Percentiles rank a stretch among this genome's conserved stretches.
These are phyloP conservation scores for Trichoderma sp. DNA, from an alignment of 2,329 filamentous ascomycete species.

Conservation along the genomic window DNA sequence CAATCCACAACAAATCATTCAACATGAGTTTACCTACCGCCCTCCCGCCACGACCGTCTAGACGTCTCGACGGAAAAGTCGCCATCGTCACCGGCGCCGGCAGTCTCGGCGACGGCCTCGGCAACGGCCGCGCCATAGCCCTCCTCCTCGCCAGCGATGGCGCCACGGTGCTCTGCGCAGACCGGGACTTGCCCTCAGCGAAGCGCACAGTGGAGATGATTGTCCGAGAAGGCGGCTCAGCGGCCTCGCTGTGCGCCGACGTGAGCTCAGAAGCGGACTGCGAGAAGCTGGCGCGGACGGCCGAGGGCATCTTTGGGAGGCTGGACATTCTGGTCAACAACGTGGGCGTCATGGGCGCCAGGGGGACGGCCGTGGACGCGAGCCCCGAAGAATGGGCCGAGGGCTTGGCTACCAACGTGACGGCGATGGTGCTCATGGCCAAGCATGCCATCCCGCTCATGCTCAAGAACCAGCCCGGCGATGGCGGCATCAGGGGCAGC, in stretches of 20 bases:
- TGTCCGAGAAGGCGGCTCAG: slow-evolving; percentile 44
- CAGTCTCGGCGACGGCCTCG: slow-evolving; percentile 58
- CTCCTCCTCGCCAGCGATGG: slow-evolving; percentile 63
- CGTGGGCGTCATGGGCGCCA: slow-evolving; percentile 62
- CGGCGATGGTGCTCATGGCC: slow-evolving; percentile 66
- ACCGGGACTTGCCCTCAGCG: slow-evolving; percentile 54
- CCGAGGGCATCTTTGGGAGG: slow-evolving; percentile 54
- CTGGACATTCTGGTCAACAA: slow-evolving; percentile 67
- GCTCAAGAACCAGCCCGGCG: slow-evolving; percentile 49
- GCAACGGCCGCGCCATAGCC: slow-evolving; percentile 61
- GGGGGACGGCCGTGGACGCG: slow-evolving; percentile 62
- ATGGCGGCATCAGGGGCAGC: slow-evolving; percentile 48
- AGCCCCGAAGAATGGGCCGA: slow-evolving; percentile 61
- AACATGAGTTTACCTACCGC: not conserved
- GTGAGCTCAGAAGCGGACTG: slow-evolving; percentile 60
- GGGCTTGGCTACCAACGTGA: slow-evolving; percentile 63
- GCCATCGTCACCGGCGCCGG: slow-evolving; percentile 36
- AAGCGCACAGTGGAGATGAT: slow-evolving; percentile 58
- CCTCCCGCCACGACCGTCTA: slow-evolving; percentile 33
- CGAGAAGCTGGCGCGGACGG: slow-evolving; percentile 43
- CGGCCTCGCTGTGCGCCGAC: slow-evolving; percentile 52
- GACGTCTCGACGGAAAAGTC: slow-evolving; percentile 35
- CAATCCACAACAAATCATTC: not conserved
- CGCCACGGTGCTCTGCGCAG: slow-evolving; percentile 60
- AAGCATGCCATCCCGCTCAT: slow-evolving; percentile 65